These are phyloP conservation scores for Neurospora sp. DNA, from an alignment of 495 filamentous ascomycete species.

Conservation along the genomic window DNA sequence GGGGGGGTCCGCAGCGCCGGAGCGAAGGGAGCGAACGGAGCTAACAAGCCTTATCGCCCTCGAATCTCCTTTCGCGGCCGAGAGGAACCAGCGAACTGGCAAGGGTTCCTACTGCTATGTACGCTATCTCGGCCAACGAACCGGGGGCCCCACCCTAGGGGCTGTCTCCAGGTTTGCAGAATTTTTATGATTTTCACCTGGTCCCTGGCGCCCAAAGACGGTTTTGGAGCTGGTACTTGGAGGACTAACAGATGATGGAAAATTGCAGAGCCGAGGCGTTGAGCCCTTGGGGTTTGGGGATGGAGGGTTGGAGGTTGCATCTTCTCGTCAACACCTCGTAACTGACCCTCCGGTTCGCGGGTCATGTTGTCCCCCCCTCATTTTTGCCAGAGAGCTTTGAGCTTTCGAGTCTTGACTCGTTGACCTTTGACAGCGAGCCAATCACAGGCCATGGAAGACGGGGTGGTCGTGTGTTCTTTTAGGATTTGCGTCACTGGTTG, in stretches of 20 bases:
- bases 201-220: slow-evolving; percentile 2
- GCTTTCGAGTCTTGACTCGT: not conserved
- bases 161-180: slow-evolving; percentile 27
- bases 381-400: not conserved
- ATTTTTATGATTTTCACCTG: slow-evolving; percentile 9
- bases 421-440: not conserved
- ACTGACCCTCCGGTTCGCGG: not conserved
- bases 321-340: not conserved
- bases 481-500: slow-evolving; percentile 7
- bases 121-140: slow-evolving; percentile 5
- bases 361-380: not conserved
- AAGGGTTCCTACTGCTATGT: not conserved
- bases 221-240: not conserved
- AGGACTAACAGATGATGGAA: not conserved
- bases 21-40: slow-evolving; percentile 10
- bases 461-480: not conserved
- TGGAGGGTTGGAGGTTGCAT: not conserved
- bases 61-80: slow-evolving; percentile 25
- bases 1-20: not conserved
- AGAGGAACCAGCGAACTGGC: slow-evolving; percentile 4
- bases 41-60: slow-evolving; percentile 22
- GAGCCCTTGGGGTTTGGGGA: not conserved
- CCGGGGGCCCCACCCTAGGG: slow-evolving; percentile 14
- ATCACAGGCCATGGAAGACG: not conserved
- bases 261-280: not conserved